Percentiles rank a stretch among this genome's conserved stretches.
Conservation (phyloP, 2,329 filamentous ascomycete genomes). For the Pseudogymnoascus sp. region DNA sequence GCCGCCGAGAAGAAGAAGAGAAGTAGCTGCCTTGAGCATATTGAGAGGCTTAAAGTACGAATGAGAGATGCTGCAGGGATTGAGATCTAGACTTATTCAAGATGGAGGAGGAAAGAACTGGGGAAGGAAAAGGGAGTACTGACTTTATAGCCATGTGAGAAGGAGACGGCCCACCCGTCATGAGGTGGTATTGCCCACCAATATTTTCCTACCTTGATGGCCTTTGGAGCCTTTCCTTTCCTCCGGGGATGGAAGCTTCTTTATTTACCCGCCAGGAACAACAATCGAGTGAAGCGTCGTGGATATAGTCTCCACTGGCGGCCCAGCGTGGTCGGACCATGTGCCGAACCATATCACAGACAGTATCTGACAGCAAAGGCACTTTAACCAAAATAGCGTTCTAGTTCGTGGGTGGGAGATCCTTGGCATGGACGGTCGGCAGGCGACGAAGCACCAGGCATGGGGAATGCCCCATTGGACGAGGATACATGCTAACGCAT, state of each 20-base stretch:
- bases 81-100: not conserved
- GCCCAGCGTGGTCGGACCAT: not conserved
- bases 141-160: constrained; percentile 6
- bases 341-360: not conserved
- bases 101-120: not conserved
- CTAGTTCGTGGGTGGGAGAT: not conserved
- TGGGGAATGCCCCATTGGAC: not conserved
- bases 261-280: constrained; percentile 5
- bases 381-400: constrained; percentile 6
- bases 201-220: not conserved
- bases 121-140: not conserved
- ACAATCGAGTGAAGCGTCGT: not conserved
- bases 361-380: not conserved
- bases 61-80: not conserved
- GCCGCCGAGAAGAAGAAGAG: constrained; percentile 2
- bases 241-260: not conserved
- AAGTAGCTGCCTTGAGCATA: constrained; percentile 7
- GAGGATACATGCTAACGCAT: not conserved
- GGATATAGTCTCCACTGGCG: not conserved
- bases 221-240: not conserved
- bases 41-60: not conserved
- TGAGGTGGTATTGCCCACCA: not conserved
- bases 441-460: not conserved
- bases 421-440: not conserved
- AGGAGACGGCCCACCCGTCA: not conserved